Evolutionary conservation across 2,329 filamentous ascomycete species (phyloP).

Genomic region (Lasiodiplodia sp.): DNA sequence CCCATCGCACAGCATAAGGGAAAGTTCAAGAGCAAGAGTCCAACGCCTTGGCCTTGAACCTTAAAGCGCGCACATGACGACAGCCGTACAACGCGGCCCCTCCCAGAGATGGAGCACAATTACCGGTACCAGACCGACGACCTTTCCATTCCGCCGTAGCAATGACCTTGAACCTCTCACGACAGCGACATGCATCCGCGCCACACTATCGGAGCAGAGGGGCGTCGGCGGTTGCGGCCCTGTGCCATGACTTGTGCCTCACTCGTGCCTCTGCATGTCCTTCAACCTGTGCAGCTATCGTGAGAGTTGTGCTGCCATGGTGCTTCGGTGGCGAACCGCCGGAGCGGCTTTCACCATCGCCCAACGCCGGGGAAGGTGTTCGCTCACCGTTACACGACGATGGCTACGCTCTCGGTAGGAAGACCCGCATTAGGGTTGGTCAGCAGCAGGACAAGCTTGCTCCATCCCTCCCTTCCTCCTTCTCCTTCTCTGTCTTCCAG

Average conservation of each 20-base stretch:
- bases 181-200: background rate
- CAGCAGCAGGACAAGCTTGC: background rate
- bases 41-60: constrained; percentile 23
- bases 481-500: too few species aligned
- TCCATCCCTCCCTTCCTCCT: background rate
- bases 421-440: background rate
- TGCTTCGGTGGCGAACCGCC: background rate
- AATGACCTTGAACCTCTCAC: background rate
- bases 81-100: constrained; percentile 2
- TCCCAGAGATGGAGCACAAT: background rate
- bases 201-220: background rate
- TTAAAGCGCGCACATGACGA: constrained; percentile 16
- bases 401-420: background rate
- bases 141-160: background rate
- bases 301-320: constrained; percentile 1
- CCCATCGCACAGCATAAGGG: background rate
- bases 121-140: background rate
- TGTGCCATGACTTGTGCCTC: background rate
- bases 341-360: background rate
- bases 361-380: background rate
- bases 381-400: background rate
- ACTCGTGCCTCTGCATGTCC: background rate
- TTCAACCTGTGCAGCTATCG: constrained; percentile 6
- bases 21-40: background rate
- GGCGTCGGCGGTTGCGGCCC: background rate